Percentiles rank a stretch among this genome's conserved stretches.
These are phyloP conservation scores for Rutstroemia sp. DNA, from an alignment of 2,329 filamentous ascomycete species.

Conservation along the genomic window DNA sequence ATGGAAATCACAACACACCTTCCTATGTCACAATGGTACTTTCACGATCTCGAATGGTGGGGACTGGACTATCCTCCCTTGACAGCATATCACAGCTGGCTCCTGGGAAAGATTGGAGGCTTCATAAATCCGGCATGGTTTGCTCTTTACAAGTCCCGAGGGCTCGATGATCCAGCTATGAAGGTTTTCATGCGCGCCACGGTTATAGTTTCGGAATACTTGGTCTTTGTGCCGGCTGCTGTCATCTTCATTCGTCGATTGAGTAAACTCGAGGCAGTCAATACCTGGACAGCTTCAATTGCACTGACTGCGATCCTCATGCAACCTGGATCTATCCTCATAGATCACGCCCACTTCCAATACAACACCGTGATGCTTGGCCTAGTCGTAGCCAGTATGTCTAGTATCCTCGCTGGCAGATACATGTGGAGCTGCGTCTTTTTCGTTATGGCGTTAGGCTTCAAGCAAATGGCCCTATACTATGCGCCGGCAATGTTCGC, in stretches of 20 bases:
- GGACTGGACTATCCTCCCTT: slow-evolving; percentile 95
- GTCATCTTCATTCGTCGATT: slow-evolving; percentile 81
- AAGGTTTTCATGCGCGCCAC: slow-evolving; percentile 96
- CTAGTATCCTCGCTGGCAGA: slow-evolving; percentile 77
- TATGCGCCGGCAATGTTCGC: slow-evolving; percentile 91
- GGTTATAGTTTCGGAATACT: slow-evolving; percentile 83
- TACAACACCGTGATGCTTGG: slow-evolving; percentile 99
- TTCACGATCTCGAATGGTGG: slow-evolving; percentile 95
- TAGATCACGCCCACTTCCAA: slow-evolving; percentile 95
- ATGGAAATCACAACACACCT: slow-evolving; percentile 93
- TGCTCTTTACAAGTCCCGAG: slow-evolving; percentile 72
- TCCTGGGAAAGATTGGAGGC: slow-evolving; percentile 79
- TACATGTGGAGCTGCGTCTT: slow-evolving; percentile 86
- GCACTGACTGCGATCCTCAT: slow-evolving; percentile 85
- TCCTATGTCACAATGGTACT: slow-evolving; percentile 93
- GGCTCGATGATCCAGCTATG: slow-evolving; percentile 66
- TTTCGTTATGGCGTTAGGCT: slow-evolving; percentile 88
- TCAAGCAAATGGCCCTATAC: slow-evolving; percentile 99
- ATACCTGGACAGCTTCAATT: slow-evolving; percentile 74
- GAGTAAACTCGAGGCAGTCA: slow-evolving; percentile 66
- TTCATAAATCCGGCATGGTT: slow-evolving; percentile 83
- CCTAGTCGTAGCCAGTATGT: slow-evolving; percentile 77
- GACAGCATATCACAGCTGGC: slow-evolving; percentile 97
- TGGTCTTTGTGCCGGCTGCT: slow-evolving; percentile 78
- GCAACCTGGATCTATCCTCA: slow-evolving; percentile 82